Evolutionary conservation across 352 stramenopile genomes (phyloP).

Genomic region (Stramenopiles sp.): DNA sequence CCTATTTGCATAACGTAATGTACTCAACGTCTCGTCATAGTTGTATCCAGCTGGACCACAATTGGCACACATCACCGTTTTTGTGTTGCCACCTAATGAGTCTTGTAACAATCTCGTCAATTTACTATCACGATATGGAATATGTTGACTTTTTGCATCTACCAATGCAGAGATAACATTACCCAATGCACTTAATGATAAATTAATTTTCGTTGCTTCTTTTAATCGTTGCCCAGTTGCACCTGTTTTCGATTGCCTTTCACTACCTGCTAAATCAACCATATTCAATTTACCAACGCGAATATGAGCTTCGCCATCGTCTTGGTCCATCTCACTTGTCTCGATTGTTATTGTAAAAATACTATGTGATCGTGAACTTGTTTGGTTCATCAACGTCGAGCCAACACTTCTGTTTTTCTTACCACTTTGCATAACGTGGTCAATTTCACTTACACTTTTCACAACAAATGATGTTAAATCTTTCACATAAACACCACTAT

Average conservation of each 20-base stretch:
- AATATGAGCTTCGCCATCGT: not conserved
- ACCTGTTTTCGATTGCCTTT: slow-evolving; percentile 36
- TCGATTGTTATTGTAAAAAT: slow-evolving; percentile 86
- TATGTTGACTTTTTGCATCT: slow-evolving; percentile 32
- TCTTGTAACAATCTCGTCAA: slow-evolving; percentile 51
- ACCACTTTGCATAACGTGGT: not conserved
- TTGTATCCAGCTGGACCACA: slow-evolving; percentile 44
- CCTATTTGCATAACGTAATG: slow-evolving; percentile 56
- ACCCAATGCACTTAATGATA: slow-evolving; percentile 32
- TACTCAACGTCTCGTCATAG: slow-evolving; percentile 43
- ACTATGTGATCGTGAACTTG: slow-evolving; percentile 86
- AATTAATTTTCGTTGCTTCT: slow-evolving; percentile 39
- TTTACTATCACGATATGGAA: slow-evolving; percentile 61
- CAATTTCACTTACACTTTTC: not conserved
- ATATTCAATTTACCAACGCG: slow-evolving; percentile 26
- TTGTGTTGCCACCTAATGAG: slow-evolving; percentile 52
- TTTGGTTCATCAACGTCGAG: slow-evolving; percentile 92
- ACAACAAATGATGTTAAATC: not conserved
- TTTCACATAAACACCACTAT: not conserved
- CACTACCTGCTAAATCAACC: slow-evolving; percentile 30
- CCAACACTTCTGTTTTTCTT: slow-evolving; percentile 24
- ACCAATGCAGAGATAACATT: slow-evolving; percentile 35
- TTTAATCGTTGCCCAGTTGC: slow-evolving; percentile 34
- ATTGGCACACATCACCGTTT: slow-evolving; percentile 54
- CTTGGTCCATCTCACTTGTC: not conserved